A percentile compares a stretch with the other conserved stretches of the same genome.
Conservation (phyloP, 2,329 filamentous ascomycete genomes). For the Truncatella angustata region DNA sequence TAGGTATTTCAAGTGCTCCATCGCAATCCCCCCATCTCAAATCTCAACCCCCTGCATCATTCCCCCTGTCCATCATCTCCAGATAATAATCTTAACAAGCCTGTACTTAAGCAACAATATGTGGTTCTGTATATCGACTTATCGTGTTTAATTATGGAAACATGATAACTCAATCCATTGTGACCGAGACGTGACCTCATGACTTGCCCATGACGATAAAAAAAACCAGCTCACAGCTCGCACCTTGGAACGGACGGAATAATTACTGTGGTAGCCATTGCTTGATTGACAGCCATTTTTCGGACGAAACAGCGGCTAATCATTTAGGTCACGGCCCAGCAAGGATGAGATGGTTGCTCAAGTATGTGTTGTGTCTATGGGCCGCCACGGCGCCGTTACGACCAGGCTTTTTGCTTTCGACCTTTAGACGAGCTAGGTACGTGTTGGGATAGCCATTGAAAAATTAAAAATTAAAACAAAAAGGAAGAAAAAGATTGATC, state of each 20-base stretch:
- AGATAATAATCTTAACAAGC: slow-evolving; percentile 5
- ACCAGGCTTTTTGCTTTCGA: no score
- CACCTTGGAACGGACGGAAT: no score
- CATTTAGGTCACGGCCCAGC: background rate
- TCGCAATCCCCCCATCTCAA: background rate
- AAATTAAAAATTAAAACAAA: no score
- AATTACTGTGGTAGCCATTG: no score
- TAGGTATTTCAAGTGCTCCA: background rate
- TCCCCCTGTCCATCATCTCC: slow-evolving; percentile 4
- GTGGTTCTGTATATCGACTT: background rate
- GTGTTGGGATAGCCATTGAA: no score
- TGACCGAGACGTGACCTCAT: slow-evolving; percentile 5
- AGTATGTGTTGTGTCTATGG: no score
- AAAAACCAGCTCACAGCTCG: no score
- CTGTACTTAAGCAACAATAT: background rate
- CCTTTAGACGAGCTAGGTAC: no score
- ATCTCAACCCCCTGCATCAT: background rate
- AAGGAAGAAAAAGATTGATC: no score
- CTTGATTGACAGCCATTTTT: slow-evolving; percentile 4
- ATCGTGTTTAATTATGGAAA: slow-evolving; percentile 7
- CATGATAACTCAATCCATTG: background rate
- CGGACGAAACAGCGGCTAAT: slow-evolving; percentile 7
- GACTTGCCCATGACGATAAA: background rate
- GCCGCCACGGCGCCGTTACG: background rate
- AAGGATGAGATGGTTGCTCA: slow-evolving; percentile 2